These are phyloP conservation scores for Mycena epipterygia DNA, from an alignment of 768 basidiomycete species.

Conservation along the genomic window DNA sequence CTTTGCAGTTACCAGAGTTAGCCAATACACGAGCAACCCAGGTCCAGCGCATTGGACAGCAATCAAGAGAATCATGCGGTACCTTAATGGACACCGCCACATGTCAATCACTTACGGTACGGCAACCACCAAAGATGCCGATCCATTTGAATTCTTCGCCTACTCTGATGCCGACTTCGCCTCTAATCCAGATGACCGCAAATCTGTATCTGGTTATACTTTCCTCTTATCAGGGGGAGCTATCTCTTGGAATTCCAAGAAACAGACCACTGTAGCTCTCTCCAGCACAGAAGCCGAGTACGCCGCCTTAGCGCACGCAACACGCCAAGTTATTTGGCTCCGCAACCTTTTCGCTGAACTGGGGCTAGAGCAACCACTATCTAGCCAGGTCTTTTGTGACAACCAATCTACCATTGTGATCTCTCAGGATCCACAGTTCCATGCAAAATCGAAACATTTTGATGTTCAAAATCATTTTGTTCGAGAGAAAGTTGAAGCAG, in stretches of 20 bases:
- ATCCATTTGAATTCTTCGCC: background rate
- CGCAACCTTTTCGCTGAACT: slow-evolving; percentile 31
- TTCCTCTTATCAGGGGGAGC: slow-evolving; percentile 36
- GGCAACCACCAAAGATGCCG: background rate
- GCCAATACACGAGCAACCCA: slow-evolving; percentile 22
- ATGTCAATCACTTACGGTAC: slow-evolving; percentile 6
- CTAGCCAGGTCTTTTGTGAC: background rate
- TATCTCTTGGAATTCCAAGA: slow-evolving; percentile 44
- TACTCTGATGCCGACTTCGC: slow-evolving; percentile 34
- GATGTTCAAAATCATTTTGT: slow-evolving; percentile 17
- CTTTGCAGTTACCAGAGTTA: slow-evolving; percentile 24
- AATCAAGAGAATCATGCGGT: slow-evolving; percentile 29
- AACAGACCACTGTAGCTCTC: slow-evolving; percentile 43
- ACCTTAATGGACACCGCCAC: slow-evolving; percentile 16
- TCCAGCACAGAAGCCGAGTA: slow-evolving; percentile 51
- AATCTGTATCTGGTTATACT: slow-evolving; percentile 32
- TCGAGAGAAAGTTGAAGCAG: slow-evolving; percentile 13
- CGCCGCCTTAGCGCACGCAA: slow-evolving; percentile 40
- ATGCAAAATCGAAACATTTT: slow-evolving; percentile 6
- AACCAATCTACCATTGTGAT: slow-evolving; percentile 5
- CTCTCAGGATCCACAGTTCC: slow-evolving; percentile 1
- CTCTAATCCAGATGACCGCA: slow-evolving; percentile 23
- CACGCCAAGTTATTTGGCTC: slow-evolving; percentile 38
- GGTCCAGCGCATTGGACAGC: slow-evolving; percentile 22
- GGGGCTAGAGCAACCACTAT: background rate